Evolutionary conservation across 2,329 filamentous ascomycete species (phyloP), one percentile per base, ranked within the genome.

Genomic region (Alternaria gaisen): DNA sequence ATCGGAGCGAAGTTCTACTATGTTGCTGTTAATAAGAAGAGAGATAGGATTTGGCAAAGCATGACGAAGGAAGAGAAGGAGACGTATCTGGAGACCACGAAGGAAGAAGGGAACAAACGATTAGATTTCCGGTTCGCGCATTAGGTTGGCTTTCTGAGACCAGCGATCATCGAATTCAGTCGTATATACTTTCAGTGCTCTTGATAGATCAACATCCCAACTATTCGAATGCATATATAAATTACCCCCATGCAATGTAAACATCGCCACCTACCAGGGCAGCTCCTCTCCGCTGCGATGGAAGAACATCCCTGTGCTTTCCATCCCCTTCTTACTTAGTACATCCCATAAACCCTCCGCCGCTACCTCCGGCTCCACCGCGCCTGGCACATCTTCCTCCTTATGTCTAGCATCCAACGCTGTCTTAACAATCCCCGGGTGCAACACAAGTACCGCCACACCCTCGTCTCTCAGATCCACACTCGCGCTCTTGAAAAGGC

Each of bases 1-100:
- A 56, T 85, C 5, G 72, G 78, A 0, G 81, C 84, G 1, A 87
- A 87, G 70, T 53, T 80, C 0, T 88, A 85, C 65, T 88, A 88
- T 65, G 71, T 84, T 3, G 74, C 68, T 64, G 78, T 83, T 12
- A 88, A 88, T 63, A 78, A 75, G 52, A 77, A 65, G 52, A 70
- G 77, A 41, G 70, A 74, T 12, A 52, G 41, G 5, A 58, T 72
- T 10, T 80, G 77, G 77, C 60, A 65, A 24, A 57, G 54, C 0
- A 80, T 80, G 77, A 72, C 64, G 14, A 69, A 68, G 22, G 71
- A 73, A 26, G 70, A 79, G 54, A 79, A 73, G 57, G 72, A 78
- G 59, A 64, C 54, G 1, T 79, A 80, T 68, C 57, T 79, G 58
- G 65, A 68, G 24, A 79, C 74, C 16, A 79, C 77, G 8, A 72